Evolutionary conservation across 345 rosid genomes (phyloP).

Genomic region (Sisymbrium altissimum): DNA sequence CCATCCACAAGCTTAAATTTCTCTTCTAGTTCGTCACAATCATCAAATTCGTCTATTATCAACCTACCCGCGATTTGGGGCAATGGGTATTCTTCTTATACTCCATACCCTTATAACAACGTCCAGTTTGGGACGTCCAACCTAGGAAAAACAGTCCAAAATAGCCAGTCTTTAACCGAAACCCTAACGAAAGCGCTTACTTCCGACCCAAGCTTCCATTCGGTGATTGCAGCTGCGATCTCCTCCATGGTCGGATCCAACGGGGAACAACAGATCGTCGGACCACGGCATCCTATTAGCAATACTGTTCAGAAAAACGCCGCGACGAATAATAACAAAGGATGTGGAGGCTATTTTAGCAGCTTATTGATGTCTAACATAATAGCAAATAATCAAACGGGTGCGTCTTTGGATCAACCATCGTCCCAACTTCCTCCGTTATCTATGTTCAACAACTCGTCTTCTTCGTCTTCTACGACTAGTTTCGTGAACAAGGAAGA

Average conservation of each 20-base stretch:
- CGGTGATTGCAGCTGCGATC: constrained; percentile 68
- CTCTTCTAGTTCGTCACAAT: constrained; percentile 44
- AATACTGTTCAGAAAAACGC: constrained; percentile 27
- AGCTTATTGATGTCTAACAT: constrained; percentile 45
- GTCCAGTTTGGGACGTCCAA: constrained; percentile 25
- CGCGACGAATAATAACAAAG: constrained; percentile 38
- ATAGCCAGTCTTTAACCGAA: constrained; percentile 55
- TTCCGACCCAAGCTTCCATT: constrained; percentile 60
- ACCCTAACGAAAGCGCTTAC: constrained; percentile 63
- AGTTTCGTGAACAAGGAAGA: constrained; percentile 37
- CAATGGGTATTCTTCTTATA: constrained; percentile 36
- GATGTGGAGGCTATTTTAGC: constrained; percentile 47
- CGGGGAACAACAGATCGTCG: constrained; percentile 22
- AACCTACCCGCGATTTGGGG: constrained; percentile 50
- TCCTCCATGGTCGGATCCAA: constrained; percentile 59
- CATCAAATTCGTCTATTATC: constrained; percentile 36
- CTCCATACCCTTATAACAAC: constrained; percentile 33
- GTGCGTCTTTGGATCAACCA: constrained; percentile 25
- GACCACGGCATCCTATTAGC: constrained; percentile 6
- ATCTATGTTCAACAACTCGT: constrained; percentile 43
- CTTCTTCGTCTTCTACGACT: constrained; percentile 34
- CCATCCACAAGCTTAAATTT: constrained; percentile 54
- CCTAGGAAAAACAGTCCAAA: constrained; percentile 37
- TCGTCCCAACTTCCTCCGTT: constrained; percentile 36
- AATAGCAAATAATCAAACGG: constrained; percentile 31